phyloP scores from a whole-genome alignment of 257 asterid genomes.

The Prunella vulgaris region DNA sequence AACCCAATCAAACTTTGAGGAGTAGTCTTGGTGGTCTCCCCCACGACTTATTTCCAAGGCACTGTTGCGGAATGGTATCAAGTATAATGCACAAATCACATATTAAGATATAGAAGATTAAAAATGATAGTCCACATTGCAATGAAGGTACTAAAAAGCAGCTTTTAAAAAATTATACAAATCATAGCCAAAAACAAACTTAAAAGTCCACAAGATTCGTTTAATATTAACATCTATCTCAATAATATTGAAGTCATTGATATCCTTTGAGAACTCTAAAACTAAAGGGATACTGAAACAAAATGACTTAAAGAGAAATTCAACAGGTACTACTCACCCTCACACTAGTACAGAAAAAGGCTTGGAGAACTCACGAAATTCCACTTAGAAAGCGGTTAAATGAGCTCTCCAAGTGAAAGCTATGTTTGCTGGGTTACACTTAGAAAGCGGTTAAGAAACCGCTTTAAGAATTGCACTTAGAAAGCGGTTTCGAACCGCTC shows the following conservation, averaged over 20 bases:
- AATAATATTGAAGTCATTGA: background rate
- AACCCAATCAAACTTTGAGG: background rate
- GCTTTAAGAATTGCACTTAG: too few species aligned
- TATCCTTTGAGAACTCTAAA: background rate
- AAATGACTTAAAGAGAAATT: background rate
- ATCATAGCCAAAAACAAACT: background rate
- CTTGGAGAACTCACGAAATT: too few species aligned
- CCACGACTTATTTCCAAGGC: background rate
- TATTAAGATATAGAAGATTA: background rate
- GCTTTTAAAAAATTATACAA: background rate
- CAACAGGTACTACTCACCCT: conserved; percentile 52
- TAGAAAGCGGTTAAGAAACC: too few species aligned
- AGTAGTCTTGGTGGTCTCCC: background rate
- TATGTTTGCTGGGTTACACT: too few species aligned
- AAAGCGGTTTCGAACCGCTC: too few species aligned
- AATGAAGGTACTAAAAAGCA: background rate
- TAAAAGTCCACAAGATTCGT: background rate
- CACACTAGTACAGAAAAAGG: too few species aligned
- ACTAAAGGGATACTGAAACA: background rate
- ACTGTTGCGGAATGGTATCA: background rate
- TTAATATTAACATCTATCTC: background rate
- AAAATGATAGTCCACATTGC: background rate
- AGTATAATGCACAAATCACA: background rate
- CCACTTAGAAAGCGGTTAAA: too few species aligned
- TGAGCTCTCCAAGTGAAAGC: too few species aligned